Percentiles rank a stretch among this genome's conserved stretches.
Evolutionary conservation across 208 protist genomes (phyloP).

Genomic region (Tetramitus jugosus): DNA sequence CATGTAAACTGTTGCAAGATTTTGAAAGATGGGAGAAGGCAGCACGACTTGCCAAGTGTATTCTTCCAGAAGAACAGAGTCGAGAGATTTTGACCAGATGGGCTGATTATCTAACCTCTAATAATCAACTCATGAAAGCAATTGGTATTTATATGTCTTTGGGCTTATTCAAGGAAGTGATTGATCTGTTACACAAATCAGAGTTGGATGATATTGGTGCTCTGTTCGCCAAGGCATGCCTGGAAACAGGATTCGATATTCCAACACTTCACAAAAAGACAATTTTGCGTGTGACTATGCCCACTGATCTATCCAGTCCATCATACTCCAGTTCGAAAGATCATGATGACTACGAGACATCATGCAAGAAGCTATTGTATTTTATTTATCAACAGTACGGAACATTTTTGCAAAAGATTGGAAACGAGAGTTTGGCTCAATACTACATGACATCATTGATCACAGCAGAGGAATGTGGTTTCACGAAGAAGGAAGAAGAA

Average conservation of each 20-base stretch:
- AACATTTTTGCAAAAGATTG: neutral
- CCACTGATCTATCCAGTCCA: neutral
- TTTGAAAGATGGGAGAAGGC: conserved; percentile 17
- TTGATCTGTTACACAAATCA: neutral
- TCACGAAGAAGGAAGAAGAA: too few species aligned
- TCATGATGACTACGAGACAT: neutral
- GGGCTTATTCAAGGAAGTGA: conserved; percentile 9
- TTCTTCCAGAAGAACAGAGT: neutral
- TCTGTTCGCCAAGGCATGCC: conserved; percentile 15
- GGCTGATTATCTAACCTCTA: conserved; percentile 1
- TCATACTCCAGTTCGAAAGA: neutral
- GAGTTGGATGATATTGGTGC: conserved; percentile 18
- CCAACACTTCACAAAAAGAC: neutral
- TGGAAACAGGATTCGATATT: neutral
- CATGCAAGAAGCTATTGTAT: neutral
- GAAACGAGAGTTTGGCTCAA: neutral
- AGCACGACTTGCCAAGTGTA: neutral
- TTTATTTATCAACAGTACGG: conserved; percentile 19
- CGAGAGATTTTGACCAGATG: neutral
- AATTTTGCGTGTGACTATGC: neutral
- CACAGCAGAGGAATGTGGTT: neutral
- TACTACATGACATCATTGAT: neutral
- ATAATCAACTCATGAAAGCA: neutral
- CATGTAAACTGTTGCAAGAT: conserved; percentile 15
- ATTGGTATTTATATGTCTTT: conserved; percentile 16